Percentiles rank a stretch among this genome's conserved stretches.
Evolutionary conservation across 495 filamentous ascomycete genomes (phyloP).

Genomic region (Aspergillus nanangensis): DNA sequence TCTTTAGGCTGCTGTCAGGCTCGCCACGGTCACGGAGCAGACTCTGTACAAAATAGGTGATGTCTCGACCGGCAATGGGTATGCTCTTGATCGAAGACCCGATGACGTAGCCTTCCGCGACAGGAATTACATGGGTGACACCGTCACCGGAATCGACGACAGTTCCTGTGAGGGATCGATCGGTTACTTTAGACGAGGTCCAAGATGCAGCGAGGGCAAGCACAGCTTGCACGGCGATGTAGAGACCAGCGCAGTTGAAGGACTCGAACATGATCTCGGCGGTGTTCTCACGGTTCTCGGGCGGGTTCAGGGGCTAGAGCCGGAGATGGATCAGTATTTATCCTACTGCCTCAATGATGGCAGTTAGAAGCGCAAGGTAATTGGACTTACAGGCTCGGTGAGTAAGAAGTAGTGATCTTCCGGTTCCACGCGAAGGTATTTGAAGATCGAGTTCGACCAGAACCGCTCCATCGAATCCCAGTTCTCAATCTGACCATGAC

Average conservation of each 20-base stretch:
- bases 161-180: slow-evolving; percentile 94
- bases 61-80: slow-evolving; percentile 93
- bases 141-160: slow-evolving; percentile 97
- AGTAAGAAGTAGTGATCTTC: slow-evolving; percentile 98
- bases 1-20: slow-evolving; percentile 94
- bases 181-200: slow-evolving; percentile 96
- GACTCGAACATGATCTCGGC: slow-evolving; percentile 99
- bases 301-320: slow-evolving; percentile 84
- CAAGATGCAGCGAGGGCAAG: slow-evolving; percentile 94
- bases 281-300: slow-evolving; percentile 97
- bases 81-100: slow-evolving; percentile 98
- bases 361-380: neutral
- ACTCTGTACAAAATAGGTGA: slow-evolving; percentile 97
- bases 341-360: neutral
- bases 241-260: slow-evolving; percentile 97
- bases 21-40: slow-evolving; percentile 94
- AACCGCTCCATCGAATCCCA: slow-evolving; percentile 99
- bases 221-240: slow-evolving; percentile 97
- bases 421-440: slow-evolving; percentile 95
- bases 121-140: slow-evolving; percentile 98
- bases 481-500: slow-evolving; percentile 97
- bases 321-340: slow-evolving; percentile 9
- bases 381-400: slow-evolving; percentile 77
- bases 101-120: slow-evolving; percentile 98
- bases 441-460: slow-evolving; percentile 99